Conservation (phyloP, 768 basidiomycete genomes). For the Sarcodon aspratus region DNA sequence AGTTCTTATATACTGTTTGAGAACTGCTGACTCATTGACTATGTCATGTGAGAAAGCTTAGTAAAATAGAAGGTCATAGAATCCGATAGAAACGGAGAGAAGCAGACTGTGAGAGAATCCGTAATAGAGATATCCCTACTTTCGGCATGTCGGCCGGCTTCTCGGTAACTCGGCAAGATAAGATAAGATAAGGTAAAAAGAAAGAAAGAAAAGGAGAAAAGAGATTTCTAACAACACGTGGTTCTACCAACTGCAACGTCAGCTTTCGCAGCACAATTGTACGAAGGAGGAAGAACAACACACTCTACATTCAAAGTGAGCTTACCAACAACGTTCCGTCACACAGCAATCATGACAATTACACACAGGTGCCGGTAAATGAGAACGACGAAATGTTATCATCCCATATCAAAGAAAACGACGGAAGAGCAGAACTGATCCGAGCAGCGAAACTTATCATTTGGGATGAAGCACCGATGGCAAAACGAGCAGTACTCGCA, state of each 20-base stretch:
- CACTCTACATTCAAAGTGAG: slow-evolving; percentile 28
- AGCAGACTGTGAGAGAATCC: no score
- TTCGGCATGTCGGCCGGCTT: no score
- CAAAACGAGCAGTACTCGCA: slow-evolving; percentile 19
- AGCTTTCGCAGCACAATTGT: slow-evolving; percentile 27
- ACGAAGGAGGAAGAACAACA: slow-evolving; percentile 23
- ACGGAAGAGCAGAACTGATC: slow-evolving; percentile 22
- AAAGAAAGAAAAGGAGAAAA: no score
- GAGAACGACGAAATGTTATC: slow-evolving; percentile 19
- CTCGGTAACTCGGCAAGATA: no score
- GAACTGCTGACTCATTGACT: no score
- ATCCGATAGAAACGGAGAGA: no score
- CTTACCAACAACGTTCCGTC: not conserved
- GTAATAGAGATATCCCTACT: no score
- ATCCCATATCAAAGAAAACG: slow-evolving; percentile 17
- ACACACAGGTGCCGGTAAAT: slow-evolving; percentile 19
- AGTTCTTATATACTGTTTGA: no score
- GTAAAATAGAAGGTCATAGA: no score
- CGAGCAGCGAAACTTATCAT: slow-evolving; percentile 17
- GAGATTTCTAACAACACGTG: no score
- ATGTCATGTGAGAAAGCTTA: no score
- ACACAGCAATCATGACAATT: not conserved
- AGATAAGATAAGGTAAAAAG: no score
- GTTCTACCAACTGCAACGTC: slow-evolving; percentile 25
- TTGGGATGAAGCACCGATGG: slow-evolving; percentile 35